phyloP scores from a whole-genome alignment of 495 filamentous ascomycete genomes.

The Penicillium manginii region DNA sequence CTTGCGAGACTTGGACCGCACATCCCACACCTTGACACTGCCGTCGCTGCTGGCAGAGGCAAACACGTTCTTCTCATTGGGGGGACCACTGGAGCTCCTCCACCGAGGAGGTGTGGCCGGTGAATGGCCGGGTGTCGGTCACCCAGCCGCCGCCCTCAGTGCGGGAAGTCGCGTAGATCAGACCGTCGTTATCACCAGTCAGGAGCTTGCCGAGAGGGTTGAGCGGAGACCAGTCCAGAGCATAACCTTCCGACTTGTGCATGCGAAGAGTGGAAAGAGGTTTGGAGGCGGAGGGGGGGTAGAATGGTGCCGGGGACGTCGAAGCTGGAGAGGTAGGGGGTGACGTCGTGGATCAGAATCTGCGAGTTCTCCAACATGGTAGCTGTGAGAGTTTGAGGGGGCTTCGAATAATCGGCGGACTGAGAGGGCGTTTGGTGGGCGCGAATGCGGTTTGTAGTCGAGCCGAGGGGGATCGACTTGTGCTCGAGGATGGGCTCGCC shows the following conservation, averaged over 20 bases:
- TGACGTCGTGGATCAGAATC: constrained; percentile 92
- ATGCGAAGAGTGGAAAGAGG: constrained; percentile 83
- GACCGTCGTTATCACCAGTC: constrained; percentile 87
- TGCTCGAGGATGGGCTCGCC: constrained; percentile 93
- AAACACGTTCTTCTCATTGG: constrained; percentile 88
- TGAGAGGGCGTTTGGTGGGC: constrained; percentile 72
- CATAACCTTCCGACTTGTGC: constrained; percentile 93
- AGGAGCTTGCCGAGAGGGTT: constrained; percentile 78
- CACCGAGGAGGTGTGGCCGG: constrained; percentile 79
- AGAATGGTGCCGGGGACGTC: constrained; percentile 82
- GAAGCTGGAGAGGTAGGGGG: constrained; percentile 82
- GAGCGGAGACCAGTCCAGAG: constrained; percentile 88
- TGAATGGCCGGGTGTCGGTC: constrained; percentile 77
- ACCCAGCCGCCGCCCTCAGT: constrained; percentile 87
- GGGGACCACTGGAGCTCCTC: constrained; percentile 98
- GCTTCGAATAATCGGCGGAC: constrained; percentile 62
- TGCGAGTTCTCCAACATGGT: constrained; percentile 88
- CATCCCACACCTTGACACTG: constrained; percentile 93
- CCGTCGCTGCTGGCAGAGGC: constrained; percentile 92
- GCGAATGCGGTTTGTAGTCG: constrained; percentile 92
- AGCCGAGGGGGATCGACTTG: constrained; percentile 79
- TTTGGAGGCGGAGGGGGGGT: constrained; percentile 79
- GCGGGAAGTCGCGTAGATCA: constrained; percentile 84
- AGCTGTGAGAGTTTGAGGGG: constrained; percentile 81
- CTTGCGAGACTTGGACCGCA: constrained; percentile 82